Evolutionary conservation across 495 filamentous ascomycete genomes (phyloP).

Genomic region (Articulospora tetracladia): DNA sequence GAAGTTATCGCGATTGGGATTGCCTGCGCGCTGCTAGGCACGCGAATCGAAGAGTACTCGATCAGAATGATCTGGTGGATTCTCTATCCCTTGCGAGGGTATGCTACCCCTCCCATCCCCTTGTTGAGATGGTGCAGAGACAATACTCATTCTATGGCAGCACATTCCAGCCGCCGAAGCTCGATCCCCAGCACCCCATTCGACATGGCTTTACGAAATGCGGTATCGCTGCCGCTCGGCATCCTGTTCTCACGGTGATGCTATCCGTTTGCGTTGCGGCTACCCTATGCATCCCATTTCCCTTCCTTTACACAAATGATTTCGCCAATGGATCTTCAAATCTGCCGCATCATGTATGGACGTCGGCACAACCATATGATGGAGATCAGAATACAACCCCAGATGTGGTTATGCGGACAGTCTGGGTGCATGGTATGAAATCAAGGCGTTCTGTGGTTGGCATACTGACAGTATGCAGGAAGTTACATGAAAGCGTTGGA

Average conservation of each 20-base stretch:
- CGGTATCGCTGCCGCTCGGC: conserved; percentile 59
- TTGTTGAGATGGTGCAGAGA: neutral
- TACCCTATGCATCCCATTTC: conserved; percentile 60
- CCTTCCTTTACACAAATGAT: conserved; percentile 62
- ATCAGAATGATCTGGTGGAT: conserved; percentile 26
- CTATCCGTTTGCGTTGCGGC: conserved; percentile 59
- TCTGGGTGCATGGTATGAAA: conserved; percentile 47
- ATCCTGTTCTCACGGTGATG: conserved; percentile 62
- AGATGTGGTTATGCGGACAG: conserved; percentile 53
- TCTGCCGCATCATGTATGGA: conserved; percentile 74
- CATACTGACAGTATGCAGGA: conserved; percentile 22
- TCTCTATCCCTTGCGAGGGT: conserved; percentile 36
- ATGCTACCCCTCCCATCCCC: conserved; percentile 42
- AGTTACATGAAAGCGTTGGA: conserved; percentile 70
- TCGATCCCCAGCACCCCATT: conserved; percentile 55
- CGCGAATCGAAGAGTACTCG: neutral
- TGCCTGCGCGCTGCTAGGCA: neutral
- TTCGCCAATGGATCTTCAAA: conserved; percentile 55
- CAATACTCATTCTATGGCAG: conserved; percentile 24
- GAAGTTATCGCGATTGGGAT: neutral
- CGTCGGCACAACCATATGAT: conserved; percentile 57
- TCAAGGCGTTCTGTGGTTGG: neutral
- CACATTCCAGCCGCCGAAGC: conserved; percentile 59
- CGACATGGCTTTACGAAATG: conserved; percentile 57
- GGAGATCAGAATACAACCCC: conserved; percentile 33